Conservation (phyloP, 768 basidiomycete species). For the Kwoniella shandongensis region DNA sequence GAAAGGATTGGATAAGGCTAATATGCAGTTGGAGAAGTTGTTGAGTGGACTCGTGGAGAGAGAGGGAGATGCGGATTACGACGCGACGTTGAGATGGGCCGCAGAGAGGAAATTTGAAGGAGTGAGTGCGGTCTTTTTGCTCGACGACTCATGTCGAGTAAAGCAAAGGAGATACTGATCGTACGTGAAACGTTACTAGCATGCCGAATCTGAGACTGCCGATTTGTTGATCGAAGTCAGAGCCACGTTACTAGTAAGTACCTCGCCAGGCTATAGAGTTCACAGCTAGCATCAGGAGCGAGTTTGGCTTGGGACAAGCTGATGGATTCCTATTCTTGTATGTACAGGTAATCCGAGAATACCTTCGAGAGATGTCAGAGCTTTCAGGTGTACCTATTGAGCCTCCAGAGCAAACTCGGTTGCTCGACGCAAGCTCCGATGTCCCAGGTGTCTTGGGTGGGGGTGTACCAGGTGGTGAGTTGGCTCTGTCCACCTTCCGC, state of each 20-base stretch:
- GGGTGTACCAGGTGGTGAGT: constrained; percentile 91
- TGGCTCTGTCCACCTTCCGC: neutral
- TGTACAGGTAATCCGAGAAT: constrained; percentile 64
- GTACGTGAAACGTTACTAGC: neutral
- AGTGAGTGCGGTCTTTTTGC: constrained; percentile 11
- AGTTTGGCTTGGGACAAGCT: neutral
- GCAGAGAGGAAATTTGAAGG: constrained; percentile 14
- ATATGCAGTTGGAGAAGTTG: constrained; percentile 25
- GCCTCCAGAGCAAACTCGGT: constrained; percentile 76
- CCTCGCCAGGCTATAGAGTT: neutral
- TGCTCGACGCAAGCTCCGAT: constrained; percentile 72
- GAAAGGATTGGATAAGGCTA: constrained; percentile 28
- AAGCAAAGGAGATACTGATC: neutral
- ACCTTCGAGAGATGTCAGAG: constrained; percentile 82
- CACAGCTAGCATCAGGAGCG: neutral
- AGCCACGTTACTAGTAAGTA: constrained; percentile 12
- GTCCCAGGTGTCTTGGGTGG: constrained; percentile 87
- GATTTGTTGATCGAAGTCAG: neutral
- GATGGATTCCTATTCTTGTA: neutral
- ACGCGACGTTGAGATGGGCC: constrained; percentile 9
- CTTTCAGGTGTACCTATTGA: constrained; percentile 81
- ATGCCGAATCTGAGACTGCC: neutral
- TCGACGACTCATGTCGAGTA: neutral
- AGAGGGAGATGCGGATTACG: constrained; percentile 27
- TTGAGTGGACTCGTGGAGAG: constrained; percentile 22